Base-by-base conservation (phyloP, 345 rosid genomes). In the Acer negundo region DNA sequence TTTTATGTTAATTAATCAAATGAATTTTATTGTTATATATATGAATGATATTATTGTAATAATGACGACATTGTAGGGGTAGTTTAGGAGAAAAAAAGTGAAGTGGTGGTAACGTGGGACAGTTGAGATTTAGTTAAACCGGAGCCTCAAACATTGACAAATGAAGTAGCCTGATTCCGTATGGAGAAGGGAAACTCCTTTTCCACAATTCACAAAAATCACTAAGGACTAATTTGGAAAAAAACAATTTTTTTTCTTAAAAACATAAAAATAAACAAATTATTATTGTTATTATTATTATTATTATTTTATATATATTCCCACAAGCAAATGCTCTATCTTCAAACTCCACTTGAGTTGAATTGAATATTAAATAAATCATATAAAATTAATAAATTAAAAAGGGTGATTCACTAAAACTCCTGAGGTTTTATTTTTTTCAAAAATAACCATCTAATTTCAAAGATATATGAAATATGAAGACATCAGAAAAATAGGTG, bases 131-230 rank as follows among this genome's bases (percentile, higher is more conserved):
- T 85, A 69, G 86, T 85, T 82, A 77, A 83, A 67, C 53, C 11
- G 81, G 86, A 83, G 87, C 90, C 90, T 81, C 82, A 87, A 87
- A 87, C 80, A 80, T 88, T 86, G 90, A 86, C 88, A 82, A 81
- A 81, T 62, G 61, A 63, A 81, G 85, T 76, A 78, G 72, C 78
- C 20, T 20, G 70, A 75, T 87, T 81, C 87, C 92, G 91, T 87
- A 83, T 49, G 80, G 83, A 79, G 79, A 74, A 51, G 85, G 91
- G 84, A 69, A 83, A 85, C 90, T 73, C 78, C 49, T 73, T 79
- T 70, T 72, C 73, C 68, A 62, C 76, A 64, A 31, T 31, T 75
- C 62, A 15, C 10, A 20, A 65, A 70, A 40, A 23, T 58, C 16
- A 46, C 1, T 20, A 22, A 40, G 69, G 77, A 35, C 38, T 35